Evolutionary conservation across 768 basidiomycete species (phyloP).

Genomic region (Lepiota brunneoincarnata): DNA sequence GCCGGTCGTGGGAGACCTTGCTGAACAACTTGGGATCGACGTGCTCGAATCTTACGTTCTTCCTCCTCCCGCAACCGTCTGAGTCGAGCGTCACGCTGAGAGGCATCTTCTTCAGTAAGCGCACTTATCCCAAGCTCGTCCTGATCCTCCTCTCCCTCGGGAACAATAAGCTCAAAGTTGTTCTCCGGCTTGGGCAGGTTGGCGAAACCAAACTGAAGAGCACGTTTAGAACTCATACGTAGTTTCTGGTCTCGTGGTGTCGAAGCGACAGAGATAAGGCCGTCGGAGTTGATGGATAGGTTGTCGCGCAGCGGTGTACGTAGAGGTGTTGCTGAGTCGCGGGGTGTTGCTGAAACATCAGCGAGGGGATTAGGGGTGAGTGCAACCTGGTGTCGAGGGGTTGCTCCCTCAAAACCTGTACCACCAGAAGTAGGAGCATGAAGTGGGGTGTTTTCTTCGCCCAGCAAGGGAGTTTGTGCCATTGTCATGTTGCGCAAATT

Average conservation of each 20-base stretch:
- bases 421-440: conserved; percentile 72
- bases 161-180: conserved; percentile 92
- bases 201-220: conserved; percentile 78
- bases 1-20: conserved; percentile 81
- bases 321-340: conserved; percentile 71
- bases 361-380: conserved; percentile 97
- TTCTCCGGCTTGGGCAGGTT: conserved; percentile 91
- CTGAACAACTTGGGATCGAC: conserved; percentile 81
- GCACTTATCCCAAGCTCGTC: conserved; percentile 33
- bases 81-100: conserved; percentile 81
- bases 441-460: conserved; percentile 96
- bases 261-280: conserved; percentile 49
- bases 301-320: conserved; percentile 95
- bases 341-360: conserved; percentile 56
- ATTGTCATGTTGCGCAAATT: conserved; percentile 94
- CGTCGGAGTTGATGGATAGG: conserved; percentile 83
- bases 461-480: conserved; percentile 90
- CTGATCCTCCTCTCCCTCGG: conserved; percentile 81
- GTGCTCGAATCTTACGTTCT: conserved; percentile 73
- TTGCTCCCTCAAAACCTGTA: conserved; percentile 93
- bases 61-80: conserved; percentile 70
- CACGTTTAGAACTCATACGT: conserved; percentile 64
- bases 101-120: conserved; percentile 81
- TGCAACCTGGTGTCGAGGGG: conserved; percentile 85
- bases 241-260: conserved; percentile 79